phyloP scores from a whole-genome alignment of 139 green algal species.

The Haematococcus lacustris region DNA sequence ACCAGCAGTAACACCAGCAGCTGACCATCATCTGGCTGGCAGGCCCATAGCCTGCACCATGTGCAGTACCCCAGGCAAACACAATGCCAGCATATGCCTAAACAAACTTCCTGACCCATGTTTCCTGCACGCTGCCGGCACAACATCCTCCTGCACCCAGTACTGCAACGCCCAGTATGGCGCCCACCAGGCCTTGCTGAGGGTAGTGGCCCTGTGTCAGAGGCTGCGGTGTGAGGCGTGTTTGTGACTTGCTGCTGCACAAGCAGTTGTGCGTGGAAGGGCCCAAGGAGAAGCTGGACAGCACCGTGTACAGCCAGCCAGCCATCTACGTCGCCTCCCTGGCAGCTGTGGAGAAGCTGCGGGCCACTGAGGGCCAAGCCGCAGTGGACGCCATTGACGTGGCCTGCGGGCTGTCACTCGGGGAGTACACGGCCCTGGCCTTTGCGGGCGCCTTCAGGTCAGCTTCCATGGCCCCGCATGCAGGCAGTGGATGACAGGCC shows the following conservation, averaged over 20 bases:
- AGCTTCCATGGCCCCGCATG: neutral
- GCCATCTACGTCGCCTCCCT: conserved; percentile 95
- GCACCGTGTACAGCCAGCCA: conserved; percentile 89
- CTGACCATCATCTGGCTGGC: too few species aligned
- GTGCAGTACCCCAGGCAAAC: neutral
- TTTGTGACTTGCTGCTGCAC: conserved; percentile 1
- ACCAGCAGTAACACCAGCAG: neutral
- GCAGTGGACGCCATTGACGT: conserved; percentile 77
- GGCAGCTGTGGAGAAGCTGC: conserved; percentile 93
- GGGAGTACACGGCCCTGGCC: conserved; percentile 96
- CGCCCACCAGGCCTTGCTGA: too few species aligned
- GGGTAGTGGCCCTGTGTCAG: too few species aligned
- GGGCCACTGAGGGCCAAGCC: conserved; percentile 61
- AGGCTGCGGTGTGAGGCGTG: too few species aligned
- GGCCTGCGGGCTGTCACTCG: conserved; percentile 77
- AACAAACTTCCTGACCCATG: too few species aligned
- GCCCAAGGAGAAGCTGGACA: conserved; percentile 95
- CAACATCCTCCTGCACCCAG: too few species aligned
- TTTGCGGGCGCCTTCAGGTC: conserved; percentile 78
- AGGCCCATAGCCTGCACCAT: neutral
- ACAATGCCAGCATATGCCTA: neutral
- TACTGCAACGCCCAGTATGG: too few species aligned
- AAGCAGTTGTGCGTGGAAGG: conserved; percentile 57
- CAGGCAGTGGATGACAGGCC: conserved; percentile 92
- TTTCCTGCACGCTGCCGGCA: too few species aligned